A percentile compares a stretch with the other conserved stretches of the same genome.
These are phyloP conservation scores for Neospermospora avenae DNA, from an alignment of 2,329 filamentous ascomycete genomes.

Conservation along the genomic window DNA sequence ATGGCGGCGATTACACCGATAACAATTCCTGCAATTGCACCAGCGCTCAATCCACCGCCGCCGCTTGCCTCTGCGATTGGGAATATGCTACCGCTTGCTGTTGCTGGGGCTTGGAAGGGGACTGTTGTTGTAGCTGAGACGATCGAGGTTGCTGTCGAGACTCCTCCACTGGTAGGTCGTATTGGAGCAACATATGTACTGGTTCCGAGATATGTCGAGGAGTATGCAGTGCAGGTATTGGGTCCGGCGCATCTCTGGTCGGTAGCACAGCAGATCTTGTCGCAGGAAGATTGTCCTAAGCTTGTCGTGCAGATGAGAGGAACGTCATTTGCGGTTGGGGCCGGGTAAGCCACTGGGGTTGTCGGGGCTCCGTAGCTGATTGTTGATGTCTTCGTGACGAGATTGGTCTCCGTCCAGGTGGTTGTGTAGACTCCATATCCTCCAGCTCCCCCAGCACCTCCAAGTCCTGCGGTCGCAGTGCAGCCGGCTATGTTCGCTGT, in stretches of 20 bases:
- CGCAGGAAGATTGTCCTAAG: constrained; percentile 60
- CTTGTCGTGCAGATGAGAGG: constrained; percentile 49
- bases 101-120: constrained; percentile 50
- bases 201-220: constrained; percentile 38
- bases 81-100: constrained; percentile 43
- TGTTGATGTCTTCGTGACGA: constrained; percentile 52
- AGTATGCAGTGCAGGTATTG: constrained; percentile 24
- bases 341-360: not conserved
- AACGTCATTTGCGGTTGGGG: constrained; percentile 19
- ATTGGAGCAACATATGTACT: constrained; percentile 40
- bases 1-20: constrained; percentile 69
- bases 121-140: constrained; percentile 46
- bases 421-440: constrained; percentile 34
- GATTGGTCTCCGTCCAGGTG: constrained; percentile 57
- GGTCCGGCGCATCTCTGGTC: constrained; percentile 60
- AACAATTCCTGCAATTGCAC: constrained; percentile 78
- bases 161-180: constrained; percentile 49
- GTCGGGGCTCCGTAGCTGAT: constrained; percentile 36
- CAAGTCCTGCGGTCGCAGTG: constrained; percentile 29
- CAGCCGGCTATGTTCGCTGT: constrained; percentile 50
- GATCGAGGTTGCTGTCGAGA: constrained; percentile 50
- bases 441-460: constrained; percentile 27
- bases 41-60: constrained; percentile 53
- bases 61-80: constrained; percentile 20
- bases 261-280: constrained; percentile 65